Evolutionary conservation across 352 stramenopile genomes (phyloP).

Genomic region (Pythium angustatum): DNA sequence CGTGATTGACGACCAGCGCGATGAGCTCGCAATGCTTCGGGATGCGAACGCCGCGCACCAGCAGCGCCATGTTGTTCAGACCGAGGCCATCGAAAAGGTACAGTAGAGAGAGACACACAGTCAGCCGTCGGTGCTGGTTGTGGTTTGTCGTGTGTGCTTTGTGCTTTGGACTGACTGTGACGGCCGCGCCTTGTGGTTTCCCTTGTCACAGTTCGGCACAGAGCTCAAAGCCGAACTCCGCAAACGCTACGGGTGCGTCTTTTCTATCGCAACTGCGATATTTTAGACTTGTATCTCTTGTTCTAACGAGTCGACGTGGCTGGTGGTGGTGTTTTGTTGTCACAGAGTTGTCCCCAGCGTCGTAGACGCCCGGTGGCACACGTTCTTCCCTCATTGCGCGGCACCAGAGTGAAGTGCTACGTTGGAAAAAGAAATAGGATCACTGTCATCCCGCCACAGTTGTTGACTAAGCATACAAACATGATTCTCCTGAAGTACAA

Average conservation of each 20-base stretch:
- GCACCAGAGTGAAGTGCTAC: constrained; percentile 21
- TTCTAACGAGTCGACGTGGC: too few relatives aligned
- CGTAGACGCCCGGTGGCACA: constrained; percentile 49
- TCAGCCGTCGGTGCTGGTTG: too few relatives aligned
- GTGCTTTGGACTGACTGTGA: too few relatives aligned
- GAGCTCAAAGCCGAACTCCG: constrained; percentile 53
- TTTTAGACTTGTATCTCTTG: too few relatives aligned
- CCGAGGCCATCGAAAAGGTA: constrained; percentile 39
- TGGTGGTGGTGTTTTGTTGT: constrained; percentile 4
- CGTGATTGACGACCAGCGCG: constrained; percentile 20
- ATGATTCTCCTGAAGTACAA: background rate
- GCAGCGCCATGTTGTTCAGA: constrained; percentile 29
- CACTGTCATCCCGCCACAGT: background rate
- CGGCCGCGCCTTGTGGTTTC: background rate
- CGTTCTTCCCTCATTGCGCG: constrained; percentile 46
- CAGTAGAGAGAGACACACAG: too few relatives aligned
- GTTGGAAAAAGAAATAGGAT: constrained; percentile 7
- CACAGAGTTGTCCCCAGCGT: constrained; percentile 50
- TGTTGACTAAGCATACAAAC: background rate
- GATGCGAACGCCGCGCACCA: constrained; percentile 28
- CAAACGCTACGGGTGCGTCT: constrained; percentile 60
- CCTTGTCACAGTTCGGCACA: constrained; percentile 41
- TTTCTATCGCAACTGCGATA: background rate
- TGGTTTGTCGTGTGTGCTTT: too few relatives aligned
- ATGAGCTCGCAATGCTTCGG: constrained; percentile 31